Evolutionary conservation across 768 basidiomycete genomes (phyloP), one percentile per base, ranked within the genome.

Genomic region (Boletus vermiculosoides): DNA sequence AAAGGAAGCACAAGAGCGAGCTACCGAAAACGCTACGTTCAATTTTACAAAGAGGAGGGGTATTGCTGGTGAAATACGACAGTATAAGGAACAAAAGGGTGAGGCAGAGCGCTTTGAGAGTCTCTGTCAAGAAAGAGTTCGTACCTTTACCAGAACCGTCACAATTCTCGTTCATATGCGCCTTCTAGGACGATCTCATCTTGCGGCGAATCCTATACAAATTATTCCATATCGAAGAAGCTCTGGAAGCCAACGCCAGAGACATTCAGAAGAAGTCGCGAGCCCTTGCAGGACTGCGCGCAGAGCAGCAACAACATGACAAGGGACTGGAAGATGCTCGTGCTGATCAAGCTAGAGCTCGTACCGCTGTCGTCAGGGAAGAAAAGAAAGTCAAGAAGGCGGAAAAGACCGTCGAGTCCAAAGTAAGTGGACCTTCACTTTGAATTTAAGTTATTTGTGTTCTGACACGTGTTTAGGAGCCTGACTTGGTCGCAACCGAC

Each of bases 81-180:
- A 96, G 66, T 98, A 95, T 75, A 94, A 93, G 76, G 94, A 98
- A 69, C 97, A 98, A 75, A 94, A 95, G 72, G 84, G 83, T 5
- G 96, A 98, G 69, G 93, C 94, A 5, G 90, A 92, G 62, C 79
- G 88, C 42, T 98, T 95, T 64, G 89, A 94, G 70, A 78, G 77
- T 9, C 75, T 98, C 15, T 83, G 83, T 64, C 77, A 88, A 52
- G 86, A 94, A 63, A 77, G 81, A 70, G 93, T 93, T 41, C 33
- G 85, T 76, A 5, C 2, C 13, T 33, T 52, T 28, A 7, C 12
- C 9, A 30, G 20, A 18, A 22, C 1, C 5, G 3, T 31, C 25
- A 10, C 39, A 12, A 7, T 18, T 15, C 20, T 47, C 7, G n/a
- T 58, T 62, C 39, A 59, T 61, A 55, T 52, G 30, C 50, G 47